Evolutionary conservation across 2,329 filamentous ascomycete genomes (phyloP).

Genomic region (Penicillium italicum): DNA sequence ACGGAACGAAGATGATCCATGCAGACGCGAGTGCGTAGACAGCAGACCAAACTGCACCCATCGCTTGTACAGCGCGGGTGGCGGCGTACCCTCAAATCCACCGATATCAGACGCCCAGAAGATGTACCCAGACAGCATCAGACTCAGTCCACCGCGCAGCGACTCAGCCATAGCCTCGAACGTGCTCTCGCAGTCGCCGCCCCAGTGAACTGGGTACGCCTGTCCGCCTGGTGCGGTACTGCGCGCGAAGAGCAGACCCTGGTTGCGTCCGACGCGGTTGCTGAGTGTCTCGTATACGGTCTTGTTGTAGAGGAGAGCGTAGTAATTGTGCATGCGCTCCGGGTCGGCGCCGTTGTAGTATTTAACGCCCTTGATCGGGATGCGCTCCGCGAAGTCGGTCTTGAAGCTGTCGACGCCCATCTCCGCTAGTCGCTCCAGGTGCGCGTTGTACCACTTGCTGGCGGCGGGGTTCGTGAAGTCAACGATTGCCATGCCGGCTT

Average conservation of each 20-base stretch:
- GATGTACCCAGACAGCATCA: constrained; percentile 62
- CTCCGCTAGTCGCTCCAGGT: constrained; percentile 63
- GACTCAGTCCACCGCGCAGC: constrained; percentile 61
- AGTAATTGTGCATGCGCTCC: constrained; percentile 71
- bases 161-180: constrained; percentile 71
- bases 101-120: constrained; percentile 71
- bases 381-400: constrained; percentile 72
- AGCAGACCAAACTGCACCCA: constrained; percentile 74
- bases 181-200: constrained; percentile 71
- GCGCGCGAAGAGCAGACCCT: constrained; percentile 65
- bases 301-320: constrained; percentile 70
- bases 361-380: constrained; percentile 62
- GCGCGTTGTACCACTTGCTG: constrained; percentile 60
- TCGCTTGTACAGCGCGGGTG: constrained; percentile 68
- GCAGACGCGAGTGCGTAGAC: constrained; percentile 66
- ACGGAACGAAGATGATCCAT: constrained; percentile 67
- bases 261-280: constrained; percentile 47
- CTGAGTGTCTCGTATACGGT: constrained; percentile 64
- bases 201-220: constrained; percentile 68
- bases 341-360: constrained; percentile 63
- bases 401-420: constrained; percentile 69
- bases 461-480: constrained; percentile 72
- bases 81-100: constrained; percentile 66
- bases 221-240: constrained; percentile 66
- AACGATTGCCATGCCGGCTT: constrained; percentile 70